Conservation (phyloP, 768 basidiomycete species). For the Lyophyllum atratum region DNA sequence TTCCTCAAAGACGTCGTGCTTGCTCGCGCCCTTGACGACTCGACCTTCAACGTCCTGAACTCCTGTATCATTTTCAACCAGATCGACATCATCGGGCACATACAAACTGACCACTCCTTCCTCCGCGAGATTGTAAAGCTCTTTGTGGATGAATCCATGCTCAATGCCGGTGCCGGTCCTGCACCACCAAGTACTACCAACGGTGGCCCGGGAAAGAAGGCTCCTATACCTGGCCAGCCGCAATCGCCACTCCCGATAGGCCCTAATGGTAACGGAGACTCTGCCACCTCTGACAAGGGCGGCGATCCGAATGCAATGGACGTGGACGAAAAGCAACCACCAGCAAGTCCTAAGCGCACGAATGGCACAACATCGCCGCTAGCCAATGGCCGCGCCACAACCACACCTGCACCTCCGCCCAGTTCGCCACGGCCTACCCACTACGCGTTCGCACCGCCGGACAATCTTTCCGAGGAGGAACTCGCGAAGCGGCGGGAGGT, state of each 20-base stretch:
- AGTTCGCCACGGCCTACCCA: constrained; percentile 23
- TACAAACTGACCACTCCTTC: constrained; percentile 77
- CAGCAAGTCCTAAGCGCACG: constrained; percentile 25
- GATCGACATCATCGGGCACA: constrained; percentile 92
- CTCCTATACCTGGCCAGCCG: constrained; percentile 24
- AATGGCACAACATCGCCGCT: constrained; percentile 28
- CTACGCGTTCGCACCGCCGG: constrained; percentile 61
- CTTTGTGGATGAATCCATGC: constrained; percentile 73
- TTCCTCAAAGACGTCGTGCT: constrained; percentile 99
- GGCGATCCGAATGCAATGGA: constrained; percentile 38
- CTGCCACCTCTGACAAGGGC: constrained; percentile 26
- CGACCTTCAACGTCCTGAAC: constrained; percentile 95
- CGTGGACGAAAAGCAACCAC: constrained; percentile 32
- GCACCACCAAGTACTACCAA: constrained; percentile 18
- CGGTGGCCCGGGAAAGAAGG: constrained; percentile 19
- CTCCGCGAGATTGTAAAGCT: constrained; percentile 75
- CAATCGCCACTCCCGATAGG: constrained; percentile 36
- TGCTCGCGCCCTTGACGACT: constrained; percentile 91
- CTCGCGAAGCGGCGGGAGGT: constrained; percentile 70
- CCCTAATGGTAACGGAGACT: constrained; percentile 45
- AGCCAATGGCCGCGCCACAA: constrained; percentile 23
- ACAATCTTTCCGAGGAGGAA: constrained; percentile 56
- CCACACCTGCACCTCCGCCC: constrained; percentile 9
- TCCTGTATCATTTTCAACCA: constrained; percentile 99
- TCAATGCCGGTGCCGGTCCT: constrained; percentile 38